Conservation (phyloP, 73 alveolate genomes). For the Stentor coeruleus region DNA sequence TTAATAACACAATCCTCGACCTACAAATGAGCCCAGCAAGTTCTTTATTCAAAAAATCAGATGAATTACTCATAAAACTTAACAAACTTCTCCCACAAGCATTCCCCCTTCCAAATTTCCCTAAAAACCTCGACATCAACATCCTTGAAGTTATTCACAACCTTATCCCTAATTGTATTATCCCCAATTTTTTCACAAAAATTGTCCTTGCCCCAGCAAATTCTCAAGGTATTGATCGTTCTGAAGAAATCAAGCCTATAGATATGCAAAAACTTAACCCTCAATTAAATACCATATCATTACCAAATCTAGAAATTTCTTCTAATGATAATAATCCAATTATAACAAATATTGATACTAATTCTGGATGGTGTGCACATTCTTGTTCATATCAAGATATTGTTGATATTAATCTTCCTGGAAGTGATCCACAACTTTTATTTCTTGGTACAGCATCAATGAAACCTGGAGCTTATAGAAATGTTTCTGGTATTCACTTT, state of each 20-base stretch:
- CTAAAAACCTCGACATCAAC: neutral
- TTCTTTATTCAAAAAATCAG: neutral
- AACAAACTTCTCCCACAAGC: neutral
- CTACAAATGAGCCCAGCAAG: neutral
- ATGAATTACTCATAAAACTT: neutral
- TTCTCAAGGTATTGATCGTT: neutral
- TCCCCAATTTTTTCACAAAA: neutral
- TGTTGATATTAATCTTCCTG: conserved; percentile 13
- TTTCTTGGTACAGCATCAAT: conserved; percentile 84
- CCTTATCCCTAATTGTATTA: neutral
- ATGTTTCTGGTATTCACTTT: conserved; percentile 63
- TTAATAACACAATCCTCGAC: neutral
- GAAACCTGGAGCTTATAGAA: conserved; percentile 86
- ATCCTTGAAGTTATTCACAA: neutral
- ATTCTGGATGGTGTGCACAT: neutral
- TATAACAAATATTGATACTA: neutral
- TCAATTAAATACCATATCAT: neutral
- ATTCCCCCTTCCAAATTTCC: neutral
- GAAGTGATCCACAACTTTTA: conserved; percentile 60
- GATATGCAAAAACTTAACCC: neutral
- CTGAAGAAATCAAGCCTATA: neutral
- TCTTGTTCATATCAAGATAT: neutral
- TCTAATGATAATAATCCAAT: neutral
- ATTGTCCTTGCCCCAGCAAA: conserved; percentile 10
- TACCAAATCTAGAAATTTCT: neutral